Evolutionary conservation across 78 protist species (phyloP), one percentile per base, ranked within the genome.

Genomic region (Dictyostelium firmibasis): DNA sequence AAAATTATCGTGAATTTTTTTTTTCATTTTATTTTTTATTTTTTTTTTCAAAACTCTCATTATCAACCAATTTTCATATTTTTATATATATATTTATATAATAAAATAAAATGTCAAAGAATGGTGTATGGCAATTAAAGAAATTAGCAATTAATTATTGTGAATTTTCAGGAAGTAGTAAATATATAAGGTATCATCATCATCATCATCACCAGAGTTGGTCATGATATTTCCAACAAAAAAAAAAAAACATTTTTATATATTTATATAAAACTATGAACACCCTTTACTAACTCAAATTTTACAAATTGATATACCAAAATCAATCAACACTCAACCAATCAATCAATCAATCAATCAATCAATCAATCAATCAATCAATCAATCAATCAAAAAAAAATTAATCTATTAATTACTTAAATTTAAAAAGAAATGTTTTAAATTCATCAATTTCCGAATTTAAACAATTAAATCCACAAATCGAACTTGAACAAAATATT

Each of bases 121-220:
- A 89, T 62, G 94, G 94, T 81, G 94, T 89, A 20, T 81, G 87
- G 87, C 94, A 89, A 69, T 69, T 89, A 50, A 60, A 89, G 29
- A 89, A 81, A 75, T 16, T 89, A 3, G 29, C 43, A 16, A 81
- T 89, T 38, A 78, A 33, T 4, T 89, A 89, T 81, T 89, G 94
- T 14, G 88, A 89, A 27, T 75, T 43, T 14, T 81, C 88, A 14
- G 94, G 94, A 33, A 81, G 87, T 57, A 89, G 94, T 70, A 89
- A 81, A 89, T 36, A 64, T 62, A 7, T 88, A 11, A 88, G 93
- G 93, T 88, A 88, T n/a, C n/a, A n/a, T n/a, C n/a, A n/a, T n/a
- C n/a, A n/a, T n/a, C n/a, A n/a, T n/a, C n/a, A n/a, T n/a, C n/a
- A n/a, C n/a, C n/a, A n/a, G n/a, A n/a, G n/a, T n/a, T n/a, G n/a